Base-by-base conservation (phyloP, 371 early-diverging fungal species). In the Coemansia sp. region DNA sequence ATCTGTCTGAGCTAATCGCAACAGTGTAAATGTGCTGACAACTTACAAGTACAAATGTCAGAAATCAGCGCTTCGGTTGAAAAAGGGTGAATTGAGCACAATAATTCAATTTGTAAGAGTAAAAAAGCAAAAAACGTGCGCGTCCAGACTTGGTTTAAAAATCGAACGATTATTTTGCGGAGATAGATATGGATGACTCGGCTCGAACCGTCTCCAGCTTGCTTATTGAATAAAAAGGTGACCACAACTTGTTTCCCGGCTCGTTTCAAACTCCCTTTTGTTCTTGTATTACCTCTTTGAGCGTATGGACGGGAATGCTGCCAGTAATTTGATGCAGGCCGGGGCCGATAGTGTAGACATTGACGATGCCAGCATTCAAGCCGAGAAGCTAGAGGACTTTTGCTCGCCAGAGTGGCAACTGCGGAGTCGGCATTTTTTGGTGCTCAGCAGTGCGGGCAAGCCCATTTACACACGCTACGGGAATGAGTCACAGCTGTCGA, bases 401-500 rank as follows among this genome's bases (percentile, higher is more conserved):
- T 49, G 65, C 13, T 76, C 73, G 44, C 51, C 61, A n/a, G 57
- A 61, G 54, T 82, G 82, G 82, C 66, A 67, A 13, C 24, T 51
- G 13, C 70, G 63, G 39, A 57, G 55, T 39, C 76, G 78, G 26
- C 82, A 82, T 56, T 82, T 79, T 41, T 65, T 82, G n/a, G 79
- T 82, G 5, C 63, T 82, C 15, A 82, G 82, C 71, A 82, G 72
- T 53, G 82, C 82, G 1, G 82, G 82, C 13, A 82, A 82, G 62
- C 82, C 82, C 21, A 82, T 82, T 9, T 82, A 82, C 69, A 82
- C 73, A 44, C 78, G 82, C 80, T 90, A 93, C 73, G 96, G 96
- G 15, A 92, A 94, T 74, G 98, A 96, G 74, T 83, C 93, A 24
- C 85, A 91, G 78, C 86, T 95, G 66, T 89, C 96, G 15, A 86